phyloP scores from a whole-genome alignment of 805 yeast genomes.

The Yamadazyma olivae region DNA sequence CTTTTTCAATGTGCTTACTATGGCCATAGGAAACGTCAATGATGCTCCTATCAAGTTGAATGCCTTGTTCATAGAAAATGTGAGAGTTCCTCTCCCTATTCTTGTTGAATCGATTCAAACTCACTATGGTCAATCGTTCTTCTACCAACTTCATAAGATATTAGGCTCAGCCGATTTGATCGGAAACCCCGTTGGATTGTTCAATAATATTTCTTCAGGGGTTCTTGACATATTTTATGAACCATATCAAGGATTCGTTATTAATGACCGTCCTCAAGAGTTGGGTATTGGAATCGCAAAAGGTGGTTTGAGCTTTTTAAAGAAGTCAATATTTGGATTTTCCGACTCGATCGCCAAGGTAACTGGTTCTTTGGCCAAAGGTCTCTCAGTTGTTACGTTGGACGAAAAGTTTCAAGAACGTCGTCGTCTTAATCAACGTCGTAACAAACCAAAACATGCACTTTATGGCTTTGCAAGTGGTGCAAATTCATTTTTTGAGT shows the following conservation, averaged over 20 bases:
- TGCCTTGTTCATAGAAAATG: conserved; percentile 83
- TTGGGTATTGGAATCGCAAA: conserved; percentile 93
- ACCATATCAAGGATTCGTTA: conserved; percentile 92
- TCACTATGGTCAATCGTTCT: conserved; percentile 89
- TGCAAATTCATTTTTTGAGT: conserved; percentile 84
- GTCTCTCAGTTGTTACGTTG: conserved; percentile 85
- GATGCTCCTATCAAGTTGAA: conserved; percentile 93
- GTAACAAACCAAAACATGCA: conserved; percentile 83
- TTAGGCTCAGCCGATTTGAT: conserved; percentile 94
- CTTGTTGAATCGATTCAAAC: conserved; percentile 67
- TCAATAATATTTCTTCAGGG: conserved; percentile 91
- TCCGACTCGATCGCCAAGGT: conserved; percentile 91
- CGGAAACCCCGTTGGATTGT: conserved; percentile 96
- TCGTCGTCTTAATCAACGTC: conserved; percentile 67
- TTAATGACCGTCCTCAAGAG: conserved; percentile 95
- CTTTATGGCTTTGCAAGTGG: conserved; percentile 81
- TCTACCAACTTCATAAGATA: conserved; percentile 88
- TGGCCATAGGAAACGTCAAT: conserved; percentile 96
- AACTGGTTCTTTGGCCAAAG: conserved; percentile 93
- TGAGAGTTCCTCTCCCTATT: conserved; percentile 79
- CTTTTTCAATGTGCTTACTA: conserved; percentile 80
- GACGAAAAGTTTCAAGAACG: conserved; percentile 81
- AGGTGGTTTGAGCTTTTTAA: conserved; percentile 91
- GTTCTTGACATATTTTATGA: conserved; percentile 95
- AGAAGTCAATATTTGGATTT: conserved; percentile 91